A percentile compares a stretch with the other conserved stretches of the same genome.
Evolutionary conservation across 331 rosid genomes (phyloP).

Genomic region (Quercus phellos): DNA sequence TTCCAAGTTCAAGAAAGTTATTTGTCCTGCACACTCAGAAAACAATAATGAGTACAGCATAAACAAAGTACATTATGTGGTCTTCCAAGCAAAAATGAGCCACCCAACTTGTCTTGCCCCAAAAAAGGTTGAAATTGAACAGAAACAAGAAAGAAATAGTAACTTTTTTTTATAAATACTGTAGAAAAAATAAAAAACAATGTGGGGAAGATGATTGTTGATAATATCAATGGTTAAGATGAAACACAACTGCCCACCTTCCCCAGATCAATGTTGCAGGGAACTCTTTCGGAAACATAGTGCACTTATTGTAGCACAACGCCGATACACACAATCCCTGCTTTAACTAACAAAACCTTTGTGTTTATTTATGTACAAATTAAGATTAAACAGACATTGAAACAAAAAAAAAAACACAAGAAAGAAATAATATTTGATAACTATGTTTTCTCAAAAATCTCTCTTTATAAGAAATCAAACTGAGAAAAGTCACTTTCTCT

Average conservation of each 20-base stretch:
- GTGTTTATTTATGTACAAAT: no score
- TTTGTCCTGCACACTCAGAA: background rate
- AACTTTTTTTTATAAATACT: no score
- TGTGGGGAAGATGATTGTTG: constrained; percentile 58
- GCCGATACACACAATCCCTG: constrained; percentile 64
- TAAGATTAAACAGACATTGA: no score
- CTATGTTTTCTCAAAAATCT: background rate
- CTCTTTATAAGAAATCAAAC: background rate
- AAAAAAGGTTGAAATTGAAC: background rate
- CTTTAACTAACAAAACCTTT: background rate
- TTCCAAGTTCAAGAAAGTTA: background rate
- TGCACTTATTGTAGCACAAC: constrained; percentile 13
- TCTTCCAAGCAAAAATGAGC: background rate
- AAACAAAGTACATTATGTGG: background rate
- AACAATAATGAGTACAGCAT: background rate
- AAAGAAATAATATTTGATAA: background rate
- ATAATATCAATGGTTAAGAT: constrained; percentile 14
- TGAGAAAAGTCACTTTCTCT: background rate
- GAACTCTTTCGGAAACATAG: constrained; percentile 56
- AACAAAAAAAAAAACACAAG: no score
- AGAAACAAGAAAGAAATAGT: background rate
- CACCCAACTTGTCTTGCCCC: background rate
- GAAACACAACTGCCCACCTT: constrained; percentile 66
- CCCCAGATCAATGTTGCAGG: constrained; percentile 38
- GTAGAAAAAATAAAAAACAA: background rate